These are phyloP conservation scores for Alternaria sp. DNA, from an alignment of 2,329 filamentous ascomycete species.

Conservation along the genomic window DNA sequence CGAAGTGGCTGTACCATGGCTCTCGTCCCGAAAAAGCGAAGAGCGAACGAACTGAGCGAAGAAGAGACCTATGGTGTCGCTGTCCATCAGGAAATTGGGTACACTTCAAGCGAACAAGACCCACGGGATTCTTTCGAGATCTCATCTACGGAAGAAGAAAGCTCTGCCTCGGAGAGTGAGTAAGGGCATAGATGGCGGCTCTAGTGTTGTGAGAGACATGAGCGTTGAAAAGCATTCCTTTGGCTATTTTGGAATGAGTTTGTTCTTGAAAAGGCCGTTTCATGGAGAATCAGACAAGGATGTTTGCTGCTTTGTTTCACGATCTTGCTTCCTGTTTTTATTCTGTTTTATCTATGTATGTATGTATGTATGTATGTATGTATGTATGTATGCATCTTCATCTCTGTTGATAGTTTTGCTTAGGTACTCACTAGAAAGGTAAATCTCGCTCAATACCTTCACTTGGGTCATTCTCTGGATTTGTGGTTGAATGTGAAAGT, in stretches of 20 bases:
- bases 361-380: not conserved
- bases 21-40: not conserved
- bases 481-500: too few species aligned
- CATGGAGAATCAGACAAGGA: not conserved
- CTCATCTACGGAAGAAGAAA: slow-evolving; percentile 5
- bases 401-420: too few species aligned
- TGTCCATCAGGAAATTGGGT: not conserved
- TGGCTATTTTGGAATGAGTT: not conserved
- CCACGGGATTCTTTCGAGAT: not conserved
- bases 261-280: not conserved
- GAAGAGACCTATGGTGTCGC: not conserved
- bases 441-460: too few species aligned
- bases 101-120: not conserved
- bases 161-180: slow-evolving; percentile 26
- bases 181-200: not conserved
- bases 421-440: too few species aligned
- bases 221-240: not conserved
- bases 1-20: not conserved
- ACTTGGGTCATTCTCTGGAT: too few species aligned
- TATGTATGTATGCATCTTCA: not conserved
- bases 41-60: not conserved
- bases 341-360: not conserved
- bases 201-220: not conserved
- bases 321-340: not conserved
- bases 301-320: not conserved